Conservation (phyloP, 192 early-diverging fungal species). For the Linnemannia hyalina region DNA sequence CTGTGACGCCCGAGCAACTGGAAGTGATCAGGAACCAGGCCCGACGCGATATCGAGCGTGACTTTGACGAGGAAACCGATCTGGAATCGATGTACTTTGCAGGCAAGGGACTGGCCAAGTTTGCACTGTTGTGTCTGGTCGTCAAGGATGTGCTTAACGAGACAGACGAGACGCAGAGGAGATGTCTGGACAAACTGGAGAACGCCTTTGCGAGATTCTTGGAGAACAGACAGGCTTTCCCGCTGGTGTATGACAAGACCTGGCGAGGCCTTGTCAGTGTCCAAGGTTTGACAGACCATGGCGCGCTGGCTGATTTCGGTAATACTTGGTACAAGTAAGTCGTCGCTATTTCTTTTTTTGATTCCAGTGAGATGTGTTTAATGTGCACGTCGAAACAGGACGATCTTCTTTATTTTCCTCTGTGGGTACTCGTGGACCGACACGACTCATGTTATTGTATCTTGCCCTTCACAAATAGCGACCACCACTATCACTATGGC, state of each 20-base stretch:
- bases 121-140: slow-evolving; percentile 38
- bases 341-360: neutral
- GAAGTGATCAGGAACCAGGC: slow-evolving; percentile 28
- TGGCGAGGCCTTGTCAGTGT: slow-evolving; percentile 44
- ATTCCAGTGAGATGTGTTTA: neutral
- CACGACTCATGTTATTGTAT: neutral
- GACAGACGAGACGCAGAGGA: neutral
- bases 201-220: slow-evolving; percentile 26
- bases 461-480: slow-evolving; percentile 14
- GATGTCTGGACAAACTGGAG: slow-evolving; percentile 41
- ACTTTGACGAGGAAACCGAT: slow-evolving; percentile 31
- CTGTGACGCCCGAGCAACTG: slow-evolving; percentile 21
- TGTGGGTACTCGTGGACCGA: neutral
- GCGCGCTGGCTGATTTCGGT: slow-evolving; percentile 43
- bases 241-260: slow-evolving; percentile 39
- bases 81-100: slow-evolving; percentile 53
- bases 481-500: slow-evolving; percentile 56
- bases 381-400: neutral
- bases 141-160: slow-evolving; percentile 40
- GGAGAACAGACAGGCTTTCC: slow-evolving; percentile 38
- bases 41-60: slow-evolving; percentile 9
- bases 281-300: slow-evolving; percentile 28
- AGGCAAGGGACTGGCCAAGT: slow-evolving; percentile 53
- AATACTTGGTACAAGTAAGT: slow-evolving; percentile 60
- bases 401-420: neutral